Evolutionary conservation across 2,329 filamentous ascomycete species (phyloP).

Genomic region (Mollisia scopiformis): DNA sequence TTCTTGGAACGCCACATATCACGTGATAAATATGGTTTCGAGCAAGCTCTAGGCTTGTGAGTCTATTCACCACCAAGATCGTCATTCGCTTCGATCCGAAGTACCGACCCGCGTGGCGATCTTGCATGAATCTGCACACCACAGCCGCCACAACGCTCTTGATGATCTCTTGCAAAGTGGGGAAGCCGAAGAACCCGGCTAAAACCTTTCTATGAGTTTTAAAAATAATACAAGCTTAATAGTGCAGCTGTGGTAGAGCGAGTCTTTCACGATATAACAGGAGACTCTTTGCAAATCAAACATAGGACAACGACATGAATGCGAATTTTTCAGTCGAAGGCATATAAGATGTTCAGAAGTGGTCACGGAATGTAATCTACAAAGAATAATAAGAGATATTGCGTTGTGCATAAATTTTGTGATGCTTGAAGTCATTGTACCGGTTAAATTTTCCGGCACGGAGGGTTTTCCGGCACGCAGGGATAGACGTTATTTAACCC

Average conservation of each 20-base stretch:
- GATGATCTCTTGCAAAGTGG: neutral
- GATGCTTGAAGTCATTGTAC: too few species aligned
- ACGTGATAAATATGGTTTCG: too few species aligned
- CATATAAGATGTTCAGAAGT: slow-evolving; percentile 4
- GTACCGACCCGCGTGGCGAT: slow-evolving; percentile 2
- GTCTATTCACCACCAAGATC: too few species aligned
- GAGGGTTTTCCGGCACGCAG: too few species aligned
- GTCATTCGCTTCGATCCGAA: neutral
- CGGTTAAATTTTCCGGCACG: too few species aligned
- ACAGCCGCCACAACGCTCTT: slow-evolving; percentile 5
- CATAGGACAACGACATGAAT: slow-evolving; percentile 5
- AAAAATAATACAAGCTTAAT: neutral
- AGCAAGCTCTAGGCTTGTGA: too few species aligned
- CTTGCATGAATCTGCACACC: slow-evolving; percentile 6
- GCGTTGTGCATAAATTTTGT: too few species aligned
- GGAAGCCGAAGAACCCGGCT: neutral
- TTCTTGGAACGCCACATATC: too few species aligned
- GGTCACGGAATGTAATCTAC: neutral
- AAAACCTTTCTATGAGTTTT: neutral
- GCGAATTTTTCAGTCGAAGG: slow-evolving; percentile 5
- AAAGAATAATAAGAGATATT: neutral
- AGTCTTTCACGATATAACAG: slow-evolving; percentile 5
- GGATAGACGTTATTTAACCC: too few species aligned
- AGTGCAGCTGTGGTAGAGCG: slow-evolving; percentile 3
- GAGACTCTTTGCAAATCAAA: slow-evolving; percentile 7